Base-by-base conservation (phyloP, 2,329 filamentous ascomycete species). In the Paraphaeosphaeria minitans region DNA sequence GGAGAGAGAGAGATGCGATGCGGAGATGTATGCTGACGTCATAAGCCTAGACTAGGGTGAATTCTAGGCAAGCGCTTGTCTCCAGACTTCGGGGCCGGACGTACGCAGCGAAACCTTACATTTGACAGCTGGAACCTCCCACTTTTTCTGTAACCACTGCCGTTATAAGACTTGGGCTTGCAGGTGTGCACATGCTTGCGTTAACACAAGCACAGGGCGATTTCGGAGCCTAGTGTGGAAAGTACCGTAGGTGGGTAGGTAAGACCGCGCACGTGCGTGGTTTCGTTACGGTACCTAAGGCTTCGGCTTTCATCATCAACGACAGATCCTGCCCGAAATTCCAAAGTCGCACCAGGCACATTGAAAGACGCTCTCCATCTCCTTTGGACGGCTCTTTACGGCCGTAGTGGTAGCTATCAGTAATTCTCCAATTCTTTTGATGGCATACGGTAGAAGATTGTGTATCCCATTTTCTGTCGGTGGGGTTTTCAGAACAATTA, bases 271-370 rank as follows among this genome's bases (percentile, higher is more conserved):
- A n/a, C n/a, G n/a, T n/a, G n/a, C n/a, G n/a, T n/a, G n/a, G n/a
- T n/a, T n/a, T n/a, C n/a, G n/a, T n/a, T n/a, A n/a, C n/a, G n/a
- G n/a, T n/a, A n/a, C n/a, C n/a, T n/a, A n/a, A n/a, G n/a, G n/a
- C n/a, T n/a, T n/a, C n/a, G 70, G 63, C 9, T 24, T 75, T 1
- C 62, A 75, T 37, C 65, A 73, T 42, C 74, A 74, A 45, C 69
- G 74, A 24, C 75, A 77, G 53, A 63, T 71, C 0, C 64, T 76
- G 2, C 60, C 77, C 1, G 63, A 3, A 78, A 78, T 41, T 63
- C 66, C 1, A 13, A 59, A 3, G 50, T 56, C 12, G 56, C 64
- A 14, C 56, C 27, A 14, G 64, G 54, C 47, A 62, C 58, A 14
- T 42, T 58, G 13, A 58, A 61, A 4, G 19, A 66, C 4, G 6